Conservation (phyloP, 2,329 filamentous ascomycete genomes). For the Ceratocystis huliohia region DNA sequence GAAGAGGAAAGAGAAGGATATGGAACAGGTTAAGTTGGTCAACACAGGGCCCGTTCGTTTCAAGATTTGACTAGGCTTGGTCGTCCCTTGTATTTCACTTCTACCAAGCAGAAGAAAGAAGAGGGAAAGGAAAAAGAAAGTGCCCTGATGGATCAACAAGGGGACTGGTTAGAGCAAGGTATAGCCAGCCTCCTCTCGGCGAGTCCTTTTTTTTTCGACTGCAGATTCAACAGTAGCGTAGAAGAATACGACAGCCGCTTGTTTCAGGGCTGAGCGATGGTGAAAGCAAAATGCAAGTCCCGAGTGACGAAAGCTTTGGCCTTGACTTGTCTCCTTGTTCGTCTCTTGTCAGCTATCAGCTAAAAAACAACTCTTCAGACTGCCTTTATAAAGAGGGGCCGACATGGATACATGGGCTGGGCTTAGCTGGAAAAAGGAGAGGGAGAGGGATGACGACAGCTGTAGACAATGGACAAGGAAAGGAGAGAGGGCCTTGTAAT, state of each 20-base stretch:
- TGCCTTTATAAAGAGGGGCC: neutral
- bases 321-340: constrained; percentile 46
- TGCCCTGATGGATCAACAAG: neutral
- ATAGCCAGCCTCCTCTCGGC: neutral
- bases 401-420: neutral
- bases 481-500: neutral
- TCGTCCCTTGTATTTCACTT: neutral
- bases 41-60: constrained; percentile 3
- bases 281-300: neutral
- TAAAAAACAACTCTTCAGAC: constrained; percentile 27
- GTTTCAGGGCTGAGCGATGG: constrained; percentile 10
- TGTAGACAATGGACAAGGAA: neutral
- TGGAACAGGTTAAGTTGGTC: neutral
- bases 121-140: neutral
- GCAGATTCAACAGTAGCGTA: neutral
- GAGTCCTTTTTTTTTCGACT: neutral
- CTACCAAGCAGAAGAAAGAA: neutral
- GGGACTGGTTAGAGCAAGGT: neutral
- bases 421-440: neutral
- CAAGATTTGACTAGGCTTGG: neutral
- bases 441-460: neutral
- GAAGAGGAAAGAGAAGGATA: neutral
- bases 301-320: neutral
- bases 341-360: constrained; percentile 22
- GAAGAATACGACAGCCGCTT: constrained; percentile 7